Base-by-base conservation (phyloP, 176 grass and related monocot genomes). In the Aegilops speltoides region DNA sequence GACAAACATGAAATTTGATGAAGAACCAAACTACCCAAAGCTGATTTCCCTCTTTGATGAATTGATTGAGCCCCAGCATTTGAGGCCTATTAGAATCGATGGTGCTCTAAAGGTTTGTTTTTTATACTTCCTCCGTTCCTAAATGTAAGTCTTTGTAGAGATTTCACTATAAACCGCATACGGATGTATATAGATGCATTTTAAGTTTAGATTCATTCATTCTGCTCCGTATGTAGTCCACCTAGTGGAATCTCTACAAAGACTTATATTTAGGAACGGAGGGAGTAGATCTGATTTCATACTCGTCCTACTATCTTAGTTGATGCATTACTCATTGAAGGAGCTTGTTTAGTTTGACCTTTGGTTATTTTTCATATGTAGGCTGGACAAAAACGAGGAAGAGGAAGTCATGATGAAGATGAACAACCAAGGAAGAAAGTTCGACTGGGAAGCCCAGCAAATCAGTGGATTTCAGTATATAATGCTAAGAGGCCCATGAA, bases 1-100 rank as follows among this genome's bases (percentile, higher is more conserved):
- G 86, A 95, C 96, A 73, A 98, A 98, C 84, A 98, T 98, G 96
- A 98, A 76, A 95, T 98, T 98, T 65, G 96, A 98, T 71, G 96
- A 98, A 92, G 96, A 98, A 81, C 96, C 96, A 82, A 98, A 95
- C 34, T 98, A 98, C 68, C 69, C 93, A 9, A 98, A 94, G 84
- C 93, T 98, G 28, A 98, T 98, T 82, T 95, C 96, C 28, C 73
- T 98, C 85, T 98, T 98, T 62, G 93, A 95, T 81, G 87, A 86
- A 90, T 95, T 98, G 85, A 98, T 98, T 81, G 96, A 98, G 76
- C 96, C 96, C 59, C 91, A 87, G 76, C 67, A 92, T 86, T 85
- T 95, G 85, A 95, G 96, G 75, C 91, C 96, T 85, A 98, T 98
- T 89, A 95, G 93, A 82, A 98, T 98, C 38, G 96, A 98, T 77